Percentiles rank a stretch among this genome's conserved stretches.
These are phyloP conservation scores for Piromyces sp. DNA, from an alignment of 192 early-diverging fungal species.

Conservation along the genomic window DNA sequence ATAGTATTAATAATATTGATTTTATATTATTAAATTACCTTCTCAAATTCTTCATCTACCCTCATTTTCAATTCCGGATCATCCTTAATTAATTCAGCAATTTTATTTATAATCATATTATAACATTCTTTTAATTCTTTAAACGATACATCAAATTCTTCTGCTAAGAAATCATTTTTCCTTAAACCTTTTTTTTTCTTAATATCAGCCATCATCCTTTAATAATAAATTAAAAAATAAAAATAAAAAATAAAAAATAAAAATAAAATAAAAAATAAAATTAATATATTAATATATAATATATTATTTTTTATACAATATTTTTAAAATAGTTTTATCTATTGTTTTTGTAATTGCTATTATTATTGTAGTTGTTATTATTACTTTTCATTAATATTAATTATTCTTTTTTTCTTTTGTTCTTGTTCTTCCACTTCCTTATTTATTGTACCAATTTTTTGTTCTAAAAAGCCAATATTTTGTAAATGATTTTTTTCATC, in stretches of 20 bases:
- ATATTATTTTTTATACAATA: too few species aligned
- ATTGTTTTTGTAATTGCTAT: too few species aligned
- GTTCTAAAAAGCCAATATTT: slow-evolving; percentile 18
- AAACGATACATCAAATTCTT: not conserved
- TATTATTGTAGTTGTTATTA: too few species aligned
- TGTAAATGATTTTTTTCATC: slow-evolving; percentile 21
- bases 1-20: too few species aligned
- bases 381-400: slow-evolving; percentile 6
- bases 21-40: too few species aligned
- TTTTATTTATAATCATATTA: not conserved
- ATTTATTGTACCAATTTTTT: slow-evolving; percentile 13
- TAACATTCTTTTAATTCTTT: not conserved
- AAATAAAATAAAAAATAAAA: too few species aligned
- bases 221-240: too few species aligned
- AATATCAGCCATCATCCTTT: not conserved
- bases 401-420: slow-evolving; percentile 22
- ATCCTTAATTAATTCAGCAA: not conserved
- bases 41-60: not conserved
- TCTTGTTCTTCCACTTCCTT: slow-evolving; percentile 26
- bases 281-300: too few species aligned
- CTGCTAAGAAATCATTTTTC: not conserved
- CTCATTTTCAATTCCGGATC: not conserved
- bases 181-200: not conserved
- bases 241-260: too few species aligned
- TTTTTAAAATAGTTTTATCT: too few species aligned